Evolutionary conservation across 176 grass and related monocot species (phyloP), one percentile per base, ranked within the genome.

Genomic region (Carex parvula): DNA sequence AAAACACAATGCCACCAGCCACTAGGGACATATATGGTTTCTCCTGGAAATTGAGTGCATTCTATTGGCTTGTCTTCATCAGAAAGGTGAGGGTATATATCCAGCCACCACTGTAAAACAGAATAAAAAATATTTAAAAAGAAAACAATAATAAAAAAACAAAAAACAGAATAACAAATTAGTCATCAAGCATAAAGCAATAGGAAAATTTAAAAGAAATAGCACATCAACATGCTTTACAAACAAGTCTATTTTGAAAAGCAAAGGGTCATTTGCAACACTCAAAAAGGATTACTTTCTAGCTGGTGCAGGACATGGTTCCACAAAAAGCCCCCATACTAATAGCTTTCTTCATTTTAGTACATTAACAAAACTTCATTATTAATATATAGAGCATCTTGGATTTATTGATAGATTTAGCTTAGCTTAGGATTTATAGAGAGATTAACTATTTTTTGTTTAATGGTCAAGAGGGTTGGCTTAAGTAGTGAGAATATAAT

Each of bases 1-100:
- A 98, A 87, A 90, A 98, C 93, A 37, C 96, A 98, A 90, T 98
- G 96, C 96, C 96, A 98, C 96, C 96, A 98, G 39, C 96, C 96
- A 94, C 85, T 98, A 46, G 96, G 96, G 89, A 98, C 93, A 89
- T 87, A 98, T 90, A 98, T 95, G 17, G 93, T 98, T 88, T 98
- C 92, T 90, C 96, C 96, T 59, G 96, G 89, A 16, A 93, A 64
- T 72, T 98, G 96, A 84, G 96, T 98, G 52, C 92, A 95, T 87
- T 98, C 91, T 76, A 95, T 72, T 85, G 95, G 95, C 79, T 94
- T 98, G 77, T 94, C 90, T 1, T 83, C 61, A 52, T 83, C 80
- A 65, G 80, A 83, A 33, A 83, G 80, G 3, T 68, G 80, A 65
- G 80, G 80, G 22, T 83, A 67, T 67, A 83, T 83, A 48, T 83